Percentiles rank a stretch among this genome's conserved stretches.
Evolutionary conservation across 805 yeast species (phyloP).

Genomic region (Barnettozyma populi): DNA sequence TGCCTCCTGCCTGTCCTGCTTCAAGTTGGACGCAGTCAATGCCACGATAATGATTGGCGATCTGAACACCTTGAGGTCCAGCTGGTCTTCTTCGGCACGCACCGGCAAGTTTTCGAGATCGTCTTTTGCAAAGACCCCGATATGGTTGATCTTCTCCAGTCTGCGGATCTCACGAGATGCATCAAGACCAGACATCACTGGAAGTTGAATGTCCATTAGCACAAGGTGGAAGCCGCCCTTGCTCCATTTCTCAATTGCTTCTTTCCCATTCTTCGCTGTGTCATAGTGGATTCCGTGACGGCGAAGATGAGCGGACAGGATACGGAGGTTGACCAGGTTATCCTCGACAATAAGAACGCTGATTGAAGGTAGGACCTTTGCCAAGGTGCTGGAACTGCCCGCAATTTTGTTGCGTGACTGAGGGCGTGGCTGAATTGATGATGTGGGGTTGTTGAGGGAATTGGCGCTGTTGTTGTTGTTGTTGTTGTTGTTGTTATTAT

Average conservation of each 20-base stretch:
- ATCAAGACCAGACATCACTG: conserved; percentile 92
- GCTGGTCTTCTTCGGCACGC: conserved; percentile 40
- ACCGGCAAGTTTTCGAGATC: conserved; percentile 21
- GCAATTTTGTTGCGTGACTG: conserved; percentile 1
- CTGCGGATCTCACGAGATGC: conserved; percentile 90
- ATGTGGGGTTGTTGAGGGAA: background rate
- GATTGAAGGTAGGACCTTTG: conserved; percentile 77
- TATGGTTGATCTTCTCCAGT: conserved; percentile 71
- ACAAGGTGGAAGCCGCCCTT: conserved; percentile 92
- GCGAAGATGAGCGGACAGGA: conserved; percentile 81
- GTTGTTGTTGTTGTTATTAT: too few species aligned
- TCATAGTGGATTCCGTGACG: conserved; percentile 80
- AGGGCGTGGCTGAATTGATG: background rate
- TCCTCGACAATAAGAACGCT: conserved; percentile 94
- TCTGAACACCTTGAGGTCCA: conserved; percentile 61
- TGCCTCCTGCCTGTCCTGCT: conserved; percentile 83
- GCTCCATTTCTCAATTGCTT: conserved; percentile 92
- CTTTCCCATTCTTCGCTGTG: conserved; percentile 89
- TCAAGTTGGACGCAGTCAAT: conserved; percentile 84
- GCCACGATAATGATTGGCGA: conserved; percentile 99
- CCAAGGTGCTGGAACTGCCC: conserved; percentile 28
- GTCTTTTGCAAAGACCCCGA: conserved; percentile 43
- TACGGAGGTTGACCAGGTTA: conserved; percentile 88
- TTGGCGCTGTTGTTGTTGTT: background rate
- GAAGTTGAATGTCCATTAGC: conserved; percentile 95